A percentile compares a stretch with the other conserved stretches of the same genome.
These are phyloP conservation scores for Alternaria sp. DNA, from an alignment of 2,329 filamentous ascomycete genomes.

Conservation along the genomic window DNA sequence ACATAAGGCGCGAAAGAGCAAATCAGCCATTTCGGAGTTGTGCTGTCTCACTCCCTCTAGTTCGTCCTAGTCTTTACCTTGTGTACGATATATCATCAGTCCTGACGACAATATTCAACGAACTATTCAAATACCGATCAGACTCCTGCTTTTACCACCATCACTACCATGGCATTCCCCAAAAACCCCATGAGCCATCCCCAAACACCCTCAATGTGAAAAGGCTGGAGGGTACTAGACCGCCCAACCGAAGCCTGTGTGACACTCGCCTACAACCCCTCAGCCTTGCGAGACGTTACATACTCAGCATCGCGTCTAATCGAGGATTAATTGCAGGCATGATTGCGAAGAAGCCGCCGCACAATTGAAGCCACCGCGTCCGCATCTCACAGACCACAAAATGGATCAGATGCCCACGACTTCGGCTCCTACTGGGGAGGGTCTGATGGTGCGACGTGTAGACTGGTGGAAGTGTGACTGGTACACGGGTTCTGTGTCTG, in stretches of 20 bases:
- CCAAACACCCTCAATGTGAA: neutral
- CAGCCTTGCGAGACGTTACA: constrained; percentile 6
- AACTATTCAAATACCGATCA: neutral
- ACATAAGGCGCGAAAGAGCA: constrained; percentile 7
- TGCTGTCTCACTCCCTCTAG: constrained; percentile 5
- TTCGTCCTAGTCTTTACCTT: neutral
- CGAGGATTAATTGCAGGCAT: neutral
- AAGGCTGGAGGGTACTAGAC: neutral
- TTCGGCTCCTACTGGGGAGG: neutral
- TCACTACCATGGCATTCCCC: neutral
- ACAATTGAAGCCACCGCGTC: neutral
- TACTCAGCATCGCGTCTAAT: neutral
- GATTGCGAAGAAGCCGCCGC: neutral
- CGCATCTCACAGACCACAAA: neutral
- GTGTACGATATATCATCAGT: neutral
- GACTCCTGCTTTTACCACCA: too few relatives aligned
- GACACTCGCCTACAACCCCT: constrained; percentile 17
- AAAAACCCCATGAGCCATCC: neutral
- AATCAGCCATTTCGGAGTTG: constrained; percentile 13
- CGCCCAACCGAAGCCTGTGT: constrained; percentile 13
- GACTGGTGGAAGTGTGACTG: neutral
- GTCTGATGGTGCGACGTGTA: neutral
- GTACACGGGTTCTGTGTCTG: neutral
- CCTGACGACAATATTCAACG: neutral
- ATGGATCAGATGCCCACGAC: constrained; percentile 2